These are phyloP conservation scores for Hortiboletus campestris DNA, from an alignment of 768 basidiomycete species.

Conservation along the genomic window DNA sequence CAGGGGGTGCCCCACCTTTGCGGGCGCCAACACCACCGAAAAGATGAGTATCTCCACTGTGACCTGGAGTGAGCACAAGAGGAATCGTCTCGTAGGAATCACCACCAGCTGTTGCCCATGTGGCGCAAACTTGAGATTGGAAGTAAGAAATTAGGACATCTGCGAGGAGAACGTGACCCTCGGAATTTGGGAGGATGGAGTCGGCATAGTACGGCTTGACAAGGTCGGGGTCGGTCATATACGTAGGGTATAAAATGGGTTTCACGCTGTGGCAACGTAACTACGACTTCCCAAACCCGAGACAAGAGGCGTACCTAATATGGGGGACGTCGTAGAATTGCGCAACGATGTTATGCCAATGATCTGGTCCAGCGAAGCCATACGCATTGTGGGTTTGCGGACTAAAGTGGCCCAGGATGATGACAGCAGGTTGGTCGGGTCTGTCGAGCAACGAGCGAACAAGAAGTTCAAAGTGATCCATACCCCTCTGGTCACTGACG, in stretches of 20 bases:
- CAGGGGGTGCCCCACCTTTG: constrained; percentile 64
- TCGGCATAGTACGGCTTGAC: constrained; percentile 76
- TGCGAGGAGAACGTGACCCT: constrained; percentile 83
- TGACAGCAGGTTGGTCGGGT: constrained; percentile 86
- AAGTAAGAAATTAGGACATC: constrained; percentile 92
- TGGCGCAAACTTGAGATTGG: constrained; percentile 82
- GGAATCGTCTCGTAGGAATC: constrained; percentile 59
- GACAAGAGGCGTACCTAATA: constrained; percentile 48
- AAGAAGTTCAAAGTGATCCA: constrained; percentile 89
- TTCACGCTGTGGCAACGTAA: constrained; percentile 54
- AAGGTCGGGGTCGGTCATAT: constrained; percentile 69
- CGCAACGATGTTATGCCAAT: constrained; percentile 85
- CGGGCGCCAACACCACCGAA: constrained; percentile 86
- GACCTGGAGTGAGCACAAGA: constrained; percentile 38
- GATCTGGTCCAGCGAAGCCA: constrained; percentile 88
- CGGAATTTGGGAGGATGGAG: constrained; percentile 72
- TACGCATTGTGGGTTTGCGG: constrained; percentile 77
- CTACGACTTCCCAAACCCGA: background rate
- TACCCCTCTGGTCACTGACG: constrained; percentile 60
- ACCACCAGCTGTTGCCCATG: constrained; percentile 76
- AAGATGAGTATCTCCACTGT: constrained; percentile 48
- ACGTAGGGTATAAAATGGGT: constrained; percentile 76
- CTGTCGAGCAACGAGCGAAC: constrained; percentile 89
- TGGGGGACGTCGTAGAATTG: constrained; percentile 98
- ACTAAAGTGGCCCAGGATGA: constrained; percentile 94